Evolutionary conservation across 2,329 filamentous ascomycete species (phyloP).

Genomic region (Scytalidium sp.): DNA sequence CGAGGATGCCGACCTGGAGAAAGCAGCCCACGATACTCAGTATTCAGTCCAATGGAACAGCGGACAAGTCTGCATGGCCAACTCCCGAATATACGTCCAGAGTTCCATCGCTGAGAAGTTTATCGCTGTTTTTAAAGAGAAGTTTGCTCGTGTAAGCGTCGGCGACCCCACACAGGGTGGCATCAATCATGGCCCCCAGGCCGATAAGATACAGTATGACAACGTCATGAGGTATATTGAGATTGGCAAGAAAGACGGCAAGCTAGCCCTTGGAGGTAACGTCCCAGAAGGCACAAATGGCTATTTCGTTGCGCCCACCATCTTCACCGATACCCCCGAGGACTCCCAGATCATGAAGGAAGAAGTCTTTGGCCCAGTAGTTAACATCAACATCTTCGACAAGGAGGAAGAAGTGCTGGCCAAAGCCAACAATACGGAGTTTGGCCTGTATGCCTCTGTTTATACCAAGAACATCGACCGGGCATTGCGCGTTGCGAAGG

Average conservation of each 20-base stretch:
- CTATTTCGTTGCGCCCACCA: constrained; percentile 15
- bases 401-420: constrained; percentile 54
- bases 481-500: constrained; percentile 41
- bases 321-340: constrained; percentile 17
- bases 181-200: constrained; percentile 19
- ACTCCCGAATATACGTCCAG: constrained; percentile 19
- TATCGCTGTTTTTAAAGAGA: constrained; percentile 15
- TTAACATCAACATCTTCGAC: constrained; percentile 52
- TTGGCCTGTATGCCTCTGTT: constrained; percentile 56
- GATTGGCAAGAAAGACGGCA: constrained; percentile 15
- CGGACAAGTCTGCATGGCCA: constrained; percentile 22
- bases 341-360: constrained; percentile 32
- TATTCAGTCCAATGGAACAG: constrained; percentile 16
- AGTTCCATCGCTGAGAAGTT: constrained; percentile 17
- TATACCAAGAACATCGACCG: constrained; percentile 55
- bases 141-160: constrained; percentile 9
- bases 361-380: constrained; percentile 61
- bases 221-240: constrained; percentile 18
- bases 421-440: constrained; percentile 62
- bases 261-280: constrained; percentile 10
- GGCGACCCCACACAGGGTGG: constrained; percentile 13
- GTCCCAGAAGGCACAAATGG: constrained; percentile 1
- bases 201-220: constrained; percentile 17
- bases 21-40: constrained; percentile 16
- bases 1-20: constrained; percentile 50